Conservation (phyloP, 768 basidiomycete genomes). For the Termitomyces titanicus region DNA sequence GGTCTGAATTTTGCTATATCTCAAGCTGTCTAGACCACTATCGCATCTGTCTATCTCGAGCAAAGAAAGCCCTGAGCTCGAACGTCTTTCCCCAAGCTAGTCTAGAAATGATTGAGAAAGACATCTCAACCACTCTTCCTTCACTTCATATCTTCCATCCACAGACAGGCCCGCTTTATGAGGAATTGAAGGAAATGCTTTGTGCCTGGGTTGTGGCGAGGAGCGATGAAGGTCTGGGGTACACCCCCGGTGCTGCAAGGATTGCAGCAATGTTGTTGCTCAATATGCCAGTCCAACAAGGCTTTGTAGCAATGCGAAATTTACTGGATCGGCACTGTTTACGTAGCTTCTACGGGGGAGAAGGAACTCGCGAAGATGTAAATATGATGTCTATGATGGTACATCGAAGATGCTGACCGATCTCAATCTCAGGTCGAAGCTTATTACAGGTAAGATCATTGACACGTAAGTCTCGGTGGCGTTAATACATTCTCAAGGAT, state of each 20-base stretch:
- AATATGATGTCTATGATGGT: conserved; percentile 27
- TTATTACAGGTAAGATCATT: conserved; percentile 68
- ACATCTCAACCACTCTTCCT: conserved; percentile 72
- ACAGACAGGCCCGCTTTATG: conserved; percentile 73
- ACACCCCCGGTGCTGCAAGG: conserved; percentile 63
- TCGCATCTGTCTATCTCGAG: conserved; percentile 66
- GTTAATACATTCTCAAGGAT: conserved; percentile 47
- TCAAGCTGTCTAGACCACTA: conserved; percentile 53
- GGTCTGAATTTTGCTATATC: conserved; percentile 6
- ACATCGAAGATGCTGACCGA: conserved; percentile 14
- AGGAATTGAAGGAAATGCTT: conserved; percentile 79
- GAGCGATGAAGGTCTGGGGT: conserved; percentile 78
- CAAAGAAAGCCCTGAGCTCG: conserved; percentile 62
- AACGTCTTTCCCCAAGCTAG: conserved; percentile 65
- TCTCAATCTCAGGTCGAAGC: conserved; percentile 66
- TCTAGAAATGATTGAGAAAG: conserved; percentile 64
- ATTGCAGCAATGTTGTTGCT: conserved; percentile 85
- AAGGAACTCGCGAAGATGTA: conserved; percentile 73
- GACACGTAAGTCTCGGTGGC: not conserved
- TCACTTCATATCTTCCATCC: conserved; percentile 77
- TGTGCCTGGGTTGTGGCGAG: conserved; percentile 87
- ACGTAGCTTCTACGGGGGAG: conserved; percentile 79
- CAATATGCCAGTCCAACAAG: conserved; percentile 73
- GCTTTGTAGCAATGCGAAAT: conserved; percentile 82
- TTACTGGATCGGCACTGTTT: conserved; percentile 81